Evolutionary conservation across 208 protist species (phyloP).

Genomic region (Leishmania martiniquensis): DNA sequence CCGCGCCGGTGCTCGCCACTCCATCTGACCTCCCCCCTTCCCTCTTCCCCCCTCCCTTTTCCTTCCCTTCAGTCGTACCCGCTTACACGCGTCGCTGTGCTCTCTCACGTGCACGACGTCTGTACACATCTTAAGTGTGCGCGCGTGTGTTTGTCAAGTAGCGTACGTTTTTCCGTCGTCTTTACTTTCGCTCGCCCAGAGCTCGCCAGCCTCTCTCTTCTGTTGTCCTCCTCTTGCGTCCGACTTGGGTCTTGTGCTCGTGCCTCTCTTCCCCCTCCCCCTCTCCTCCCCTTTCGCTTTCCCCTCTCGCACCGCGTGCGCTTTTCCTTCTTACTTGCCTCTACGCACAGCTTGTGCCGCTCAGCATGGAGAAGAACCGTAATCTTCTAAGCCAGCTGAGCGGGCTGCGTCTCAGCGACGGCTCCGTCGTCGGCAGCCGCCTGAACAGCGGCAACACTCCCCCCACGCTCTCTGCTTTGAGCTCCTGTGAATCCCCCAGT

Average conservation of each 20-base stretch:
- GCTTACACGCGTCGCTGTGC: background rate
- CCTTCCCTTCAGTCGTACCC: background rate
- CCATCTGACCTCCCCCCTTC: background rate
- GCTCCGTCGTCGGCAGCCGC: conserved; percentile 30
- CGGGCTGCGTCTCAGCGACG: conserved; percentile 49
- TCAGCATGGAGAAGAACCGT: conserved; percentile 20
- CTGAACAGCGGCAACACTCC: conserved; percentile 24
- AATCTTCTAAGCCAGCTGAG: conserved; percentile 46
- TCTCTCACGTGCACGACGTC: background rate
- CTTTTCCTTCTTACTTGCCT: background rate
- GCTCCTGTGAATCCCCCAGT: conserved; percentile 8
- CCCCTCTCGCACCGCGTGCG: background rate
- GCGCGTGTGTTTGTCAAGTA: background rate
- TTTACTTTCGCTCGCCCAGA: background rate
- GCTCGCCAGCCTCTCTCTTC: background rate
- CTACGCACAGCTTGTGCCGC: background rate
- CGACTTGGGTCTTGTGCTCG: background rate
- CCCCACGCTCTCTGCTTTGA: conserved; percentile 18
- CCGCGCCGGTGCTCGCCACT: background rate
- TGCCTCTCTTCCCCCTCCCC: background rate
- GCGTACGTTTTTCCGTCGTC: background rate
- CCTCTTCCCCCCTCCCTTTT: too few species aligned
- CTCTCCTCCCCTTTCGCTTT: background rate
- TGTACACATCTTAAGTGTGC: background rate
- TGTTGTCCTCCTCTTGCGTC: conserved; percentile 10